Base-by-base conservation (phyloP, 805 yeast genomes). In the Saturnispora zaruensis region DNA sequence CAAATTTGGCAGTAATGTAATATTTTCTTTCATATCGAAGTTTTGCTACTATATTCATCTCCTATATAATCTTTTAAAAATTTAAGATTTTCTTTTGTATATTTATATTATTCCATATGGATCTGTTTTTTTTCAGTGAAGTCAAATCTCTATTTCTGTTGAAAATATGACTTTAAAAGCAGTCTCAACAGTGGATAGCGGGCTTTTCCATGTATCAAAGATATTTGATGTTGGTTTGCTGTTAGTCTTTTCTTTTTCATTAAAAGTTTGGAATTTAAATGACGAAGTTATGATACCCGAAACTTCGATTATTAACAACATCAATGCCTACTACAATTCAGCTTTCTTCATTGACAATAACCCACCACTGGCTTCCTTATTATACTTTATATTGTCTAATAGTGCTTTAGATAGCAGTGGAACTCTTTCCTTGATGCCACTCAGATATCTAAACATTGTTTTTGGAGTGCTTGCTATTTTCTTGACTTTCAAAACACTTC, bases 331-430 rank as follows among this genome's bases (percentile, higher is more conserved):
- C 69, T 74, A 81, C 48, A 66, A 69, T 48, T 86, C 87, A 18
- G 66, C 66, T 16, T 84, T 72, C 61, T 84, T 84, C 66, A 74
- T 84, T 77, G 90, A 82, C 63, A 83, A 79, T 41, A 86, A 84
- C 61, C 95, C 95, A 7, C 95, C 95, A 4, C 71, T 86, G 57
- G 84, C 86, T 36, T 81, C 84, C 61, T 76, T 86, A 81, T 62
- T 84, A 32, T 84, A 72, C 62, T 84, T 87, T 1, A 80, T 78
- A 43, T 72, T 83, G 41, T 82, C 78, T 0, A 61, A 73, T 11
- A 46, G 77, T 8, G 81, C 77, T 44, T 85, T 85, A 0, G 13
- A 14, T 2, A 18, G 32, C 3, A 14, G 16, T 8, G 11, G 36
- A 74, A 72, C 53, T 82, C 83, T 59, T 70, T 68, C 49, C 82